phyloP scores from a whole-genome alignment of 1,284 basidiomycete species.

The Rhodotorula sp. region DNA sequence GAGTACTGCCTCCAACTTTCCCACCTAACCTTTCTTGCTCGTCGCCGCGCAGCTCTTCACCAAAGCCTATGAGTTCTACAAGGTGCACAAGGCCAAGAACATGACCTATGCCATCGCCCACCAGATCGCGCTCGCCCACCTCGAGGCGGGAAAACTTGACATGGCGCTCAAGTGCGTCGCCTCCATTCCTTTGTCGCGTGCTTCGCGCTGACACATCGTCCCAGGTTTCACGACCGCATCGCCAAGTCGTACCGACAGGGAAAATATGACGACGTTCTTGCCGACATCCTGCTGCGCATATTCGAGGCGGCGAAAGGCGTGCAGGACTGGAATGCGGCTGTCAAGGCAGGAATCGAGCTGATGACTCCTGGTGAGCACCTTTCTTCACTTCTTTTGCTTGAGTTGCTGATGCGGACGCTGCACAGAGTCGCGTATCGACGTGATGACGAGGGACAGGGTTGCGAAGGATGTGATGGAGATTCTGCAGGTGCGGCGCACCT shows the following conservation, averaged over 20 bases:
- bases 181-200: not conserved
- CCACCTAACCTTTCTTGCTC: not conserved
- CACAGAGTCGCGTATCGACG: constrained; percentile 12
- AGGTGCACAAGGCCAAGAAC: constrained; percentile 66
- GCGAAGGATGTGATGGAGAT: constrained; percentile 67
- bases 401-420: not conserved
- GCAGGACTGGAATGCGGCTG: constrained; percentile 69
- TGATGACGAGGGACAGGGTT: constrained; percentile 45
- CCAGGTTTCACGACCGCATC: constrained; percentile 83
- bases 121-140: constrained; percentile 79
- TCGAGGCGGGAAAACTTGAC: constrained; percentile 70
- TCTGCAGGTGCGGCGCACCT: constrained; percentile 58
- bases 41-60: constrained; percentile 68
- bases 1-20: not conserved
- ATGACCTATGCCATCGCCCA: constrained; percentile 80
- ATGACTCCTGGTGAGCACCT: constrained; percentile 63
- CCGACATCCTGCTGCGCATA: constrained; percentile 70
- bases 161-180: constrained; percentile 69
- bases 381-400: not conserved
- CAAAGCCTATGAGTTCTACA: constrained; percentile 85
- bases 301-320: constrained; percentile 73
- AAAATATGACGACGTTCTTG: constrained; percentile 68
- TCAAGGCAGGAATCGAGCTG: constrained; percentile 74
- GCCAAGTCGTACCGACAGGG: constrained; percentile 78
- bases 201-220: not conserved